phyloP scores from a whole-genome alignment of 2,329 filamentous ascomycete genomes.

The Aspergillus sp. region DNA sequence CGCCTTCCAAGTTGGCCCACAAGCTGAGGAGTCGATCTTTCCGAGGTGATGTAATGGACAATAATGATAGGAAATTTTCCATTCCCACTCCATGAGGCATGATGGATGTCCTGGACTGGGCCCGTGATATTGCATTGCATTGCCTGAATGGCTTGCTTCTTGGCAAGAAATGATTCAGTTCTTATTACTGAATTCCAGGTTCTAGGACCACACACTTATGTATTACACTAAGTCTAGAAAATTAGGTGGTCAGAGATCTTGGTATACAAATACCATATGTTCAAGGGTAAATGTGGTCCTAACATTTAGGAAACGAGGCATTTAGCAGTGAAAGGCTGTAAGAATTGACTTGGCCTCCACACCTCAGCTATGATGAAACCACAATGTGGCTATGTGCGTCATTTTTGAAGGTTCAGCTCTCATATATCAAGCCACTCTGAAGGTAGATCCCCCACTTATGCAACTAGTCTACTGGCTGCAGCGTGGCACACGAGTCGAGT shows the following conservation, averaged over 20 bases:
- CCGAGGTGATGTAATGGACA: neutral
- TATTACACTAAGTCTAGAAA: neutral
- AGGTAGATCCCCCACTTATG: neutral
- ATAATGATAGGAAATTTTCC: neutral
- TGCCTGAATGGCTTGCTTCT: neutral
- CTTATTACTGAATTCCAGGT: neutral
- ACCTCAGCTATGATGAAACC: neutral
- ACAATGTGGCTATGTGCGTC: neutral
- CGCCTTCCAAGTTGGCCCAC: no score
- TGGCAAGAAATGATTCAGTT: neutral
- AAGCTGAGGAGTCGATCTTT: no score
- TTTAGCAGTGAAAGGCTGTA: neutral
- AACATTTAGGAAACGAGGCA: neutral
- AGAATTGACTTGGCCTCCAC: neutral
- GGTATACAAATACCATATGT: neutral
- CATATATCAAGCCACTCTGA: slow-evolving; percentile 1
- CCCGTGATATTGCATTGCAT: neutral
- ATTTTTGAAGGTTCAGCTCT: neutral
- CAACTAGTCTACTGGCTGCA: slow-evolving; percentile 1
- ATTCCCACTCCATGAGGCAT: neutral
- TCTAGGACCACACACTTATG: neutral
- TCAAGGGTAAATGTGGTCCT: neutral
- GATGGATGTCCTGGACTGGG: neutral
- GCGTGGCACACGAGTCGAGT: no score
- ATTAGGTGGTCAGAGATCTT: neutral